These are phyloP conservation scores for Pyrus bretschneideri DNA, from an alignment of 306 rosid genomes.

Conservation along the genomic window DNA sequence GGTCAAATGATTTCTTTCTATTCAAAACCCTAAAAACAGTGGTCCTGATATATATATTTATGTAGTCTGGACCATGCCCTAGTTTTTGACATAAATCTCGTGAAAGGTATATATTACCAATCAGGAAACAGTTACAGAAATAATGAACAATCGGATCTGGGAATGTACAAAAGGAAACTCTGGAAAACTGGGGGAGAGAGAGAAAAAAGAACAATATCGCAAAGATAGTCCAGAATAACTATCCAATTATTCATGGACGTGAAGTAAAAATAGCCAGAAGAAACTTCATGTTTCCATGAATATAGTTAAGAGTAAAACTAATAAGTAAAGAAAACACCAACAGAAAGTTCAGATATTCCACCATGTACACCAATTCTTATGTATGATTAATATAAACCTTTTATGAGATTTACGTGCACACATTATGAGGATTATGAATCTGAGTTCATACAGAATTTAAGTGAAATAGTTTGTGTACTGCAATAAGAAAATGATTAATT, in stretches of 20 bases:
- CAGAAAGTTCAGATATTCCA: slow-evolving; percentile 10
- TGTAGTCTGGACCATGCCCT: background rate
- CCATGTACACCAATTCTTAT: background rate
- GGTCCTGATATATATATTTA: background rate
- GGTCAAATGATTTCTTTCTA: slow-evolving; percentile 1
- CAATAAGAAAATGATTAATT: background rate
- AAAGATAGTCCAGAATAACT: slow-evolving; percentile 10
- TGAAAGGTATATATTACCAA: slow-evolving; percentile 12
- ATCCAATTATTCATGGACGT: slow-evolving; percentile 16
- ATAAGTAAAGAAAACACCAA: background rate
- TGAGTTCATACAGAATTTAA: background rate
- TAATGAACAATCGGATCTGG: slow-evolving; percentile 9
- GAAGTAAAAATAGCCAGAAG: background rate
- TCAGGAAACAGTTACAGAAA: background rate
- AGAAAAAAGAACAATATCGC: background rate
- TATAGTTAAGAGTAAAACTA: background rate
- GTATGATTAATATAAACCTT: slow-evolving; percentile 29
- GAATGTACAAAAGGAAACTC: slow-evolving; percentile 1
- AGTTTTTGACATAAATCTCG: slow-evolving; percentile 11
- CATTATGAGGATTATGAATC: background rate
- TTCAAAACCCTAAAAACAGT: background rate
- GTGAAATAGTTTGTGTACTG: background rate
- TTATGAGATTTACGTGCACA: background rate
- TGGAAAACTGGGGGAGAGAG: background rate
- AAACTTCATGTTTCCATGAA: background rate